Evolutionary conservation across 345 rosid species (phyloP), one percentile per base, ranked within the genome.

Genomic region (Jatropha curcas): DNA sequence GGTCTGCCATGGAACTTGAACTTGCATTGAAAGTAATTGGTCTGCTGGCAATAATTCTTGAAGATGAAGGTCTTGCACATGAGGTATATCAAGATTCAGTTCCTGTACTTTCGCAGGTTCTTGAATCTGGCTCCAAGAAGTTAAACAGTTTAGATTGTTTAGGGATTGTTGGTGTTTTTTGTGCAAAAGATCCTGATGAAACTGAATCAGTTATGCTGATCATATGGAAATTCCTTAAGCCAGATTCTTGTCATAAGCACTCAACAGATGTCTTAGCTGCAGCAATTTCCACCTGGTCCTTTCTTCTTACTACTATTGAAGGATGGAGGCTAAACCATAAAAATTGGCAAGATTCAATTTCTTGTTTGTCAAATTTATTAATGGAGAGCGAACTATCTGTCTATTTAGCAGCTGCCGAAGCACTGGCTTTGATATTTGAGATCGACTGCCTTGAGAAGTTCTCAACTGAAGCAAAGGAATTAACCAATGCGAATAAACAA

Each of bases 241-340:
- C 35, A 27, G 35, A 58, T n/a, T 11, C 0, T 27, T 4, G 2
- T 28, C 9, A 17, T 7, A 34, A n/a, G 41, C 16, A 14, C 14
- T 53, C 64, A 17, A 11, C 39, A 16, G n/a, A 2, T 39, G 20
- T 41, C 10, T 17, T 59, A 2, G 64, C 65, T 37, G 73, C 73
- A 12, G 73, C 65, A 57, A 45, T 70, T 41, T 70, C 73, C 17
- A 35, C 56, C 19, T 70, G 73, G 73, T 70, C 53, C n/a, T 58
- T 70, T 46, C 51, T 58, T 70, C 73, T 70, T 28, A 11, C 65
- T 2, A 70, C 53, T n/a, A 46, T 66, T 20, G 65, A 70, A 19
- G 8, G 13, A 0, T 70, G 61, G 52, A 20, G 57, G 10, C 25
- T 67, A 24, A 30, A 53, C 24, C 71, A 53, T 5, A 50, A 33